These are phyloP conservation scores for Liquidambar formosana DNA, from an alignment of 164 flowering plant species.

Conservation along the genomic window DNA sequence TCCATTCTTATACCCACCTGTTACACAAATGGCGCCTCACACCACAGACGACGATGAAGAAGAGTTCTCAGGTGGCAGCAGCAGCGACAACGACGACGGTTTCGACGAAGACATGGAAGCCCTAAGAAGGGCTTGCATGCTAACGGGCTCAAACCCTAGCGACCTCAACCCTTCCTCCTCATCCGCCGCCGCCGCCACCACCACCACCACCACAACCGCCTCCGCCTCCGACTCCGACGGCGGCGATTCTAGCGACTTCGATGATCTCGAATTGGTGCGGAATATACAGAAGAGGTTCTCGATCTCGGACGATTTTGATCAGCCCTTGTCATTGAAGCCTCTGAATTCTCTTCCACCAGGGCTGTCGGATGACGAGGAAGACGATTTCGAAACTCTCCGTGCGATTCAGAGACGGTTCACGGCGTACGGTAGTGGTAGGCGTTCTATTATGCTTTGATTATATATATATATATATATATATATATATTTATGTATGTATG, in stretches of 20 bases:
- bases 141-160: constrained; percentile 30
- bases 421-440: constrained; percentile 43
- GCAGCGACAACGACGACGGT: constrained; percentile 26
- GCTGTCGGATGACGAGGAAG: constrained; percentile 28
- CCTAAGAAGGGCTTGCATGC: constrained; percentile 37
- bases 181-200: constrained; percentile 10
- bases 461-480: background rate
- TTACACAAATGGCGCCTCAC: no score
- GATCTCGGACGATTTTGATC: constrained; percentile 8
- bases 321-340: constrained; percentile 37
- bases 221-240: constrained; percentile 29
- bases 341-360: constrained; percentile 30
- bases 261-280: constrained; percentile 55
- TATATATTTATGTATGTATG: background rate
- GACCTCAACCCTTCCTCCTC: constrained; percentile 16
- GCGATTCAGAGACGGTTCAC: constrained; percentile 66
- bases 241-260: constrained; percentile 28
- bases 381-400: constrained; percentile 66
- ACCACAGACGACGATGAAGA: background rate
- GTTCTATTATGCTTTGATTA: background rate
- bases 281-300: constrained; percentile 43
- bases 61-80: background rate
- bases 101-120: constrained; percentile 51
- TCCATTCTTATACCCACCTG: background rate
- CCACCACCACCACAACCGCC: constrained; percentile 10